A percentile compares a stretch with the other conserved stretches of the same genome.
Conservation (phyloP, 495 filamentous ascomycete genomes). For the Aspergillus bertholletiae region DNA sequence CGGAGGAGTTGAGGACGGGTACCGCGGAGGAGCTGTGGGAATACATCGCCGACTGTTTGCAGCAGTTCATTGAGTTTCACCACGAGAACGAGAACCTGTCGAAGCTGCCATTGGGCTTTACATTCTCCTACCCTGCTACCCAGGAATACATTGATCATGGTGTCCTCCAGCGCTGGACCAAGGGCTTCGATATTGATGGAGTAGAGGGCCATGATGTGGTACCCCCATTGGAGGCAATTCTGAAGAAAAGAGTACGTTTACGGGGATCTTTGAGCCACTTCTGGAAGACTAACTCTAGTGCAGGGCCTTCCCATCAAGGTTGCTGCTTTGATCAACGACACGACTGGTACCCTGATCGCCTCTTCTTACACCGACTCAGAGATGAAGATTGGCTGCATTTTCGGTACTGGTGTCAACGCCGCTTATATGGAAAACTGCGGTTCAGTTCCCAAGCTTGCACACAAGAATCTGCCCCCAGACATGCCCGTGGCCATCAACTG, state of each 20-base stretch:
- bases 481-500: conserved; percentile 98
- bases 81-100: conserved; percentile 64
- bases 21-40: conserved; percentile 92
- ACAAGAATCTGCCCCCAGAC: conserved; percentile 86
- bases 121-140: conserved; percentile 95
- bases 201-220: conserved; percentile 96
- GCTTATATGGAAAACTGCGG: conserved; percentile 96
- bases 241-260: conserved; percentile 66
- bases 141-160: conserved; percentile 97
- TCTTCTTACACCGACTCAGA: conserved; percentile 89
- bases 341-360: conserved; percentile 97
- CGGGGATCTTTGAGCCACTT: background rate
- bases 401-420: conserved; percentile 97
- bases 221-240: conserved; percentile 81
- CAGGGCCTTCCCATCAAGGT: conserved; percentile 90
- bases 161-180: conserved; percentile 95
- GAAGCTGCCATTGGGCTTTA: conserved; percentile 83
- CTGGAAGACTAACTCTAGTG: background rate
- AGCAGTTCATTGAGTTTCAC: conserved; percentile 93
- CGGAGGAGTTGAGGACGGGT: conserved; percentile 90
- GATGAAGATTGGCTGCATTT: conserved; percentile 96
- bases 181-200: conserved; percentile 96
- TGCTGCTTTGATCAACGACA: conserved; percentile 93
- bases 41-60: conserved; percentile 94
- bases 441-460: conserved; percentile 87